These are phyloP conservation scores for Cystobasidium sp. DNA, from an alignment of 1,284 basidiomycete species.

Conservation along the genomic window DNA sequence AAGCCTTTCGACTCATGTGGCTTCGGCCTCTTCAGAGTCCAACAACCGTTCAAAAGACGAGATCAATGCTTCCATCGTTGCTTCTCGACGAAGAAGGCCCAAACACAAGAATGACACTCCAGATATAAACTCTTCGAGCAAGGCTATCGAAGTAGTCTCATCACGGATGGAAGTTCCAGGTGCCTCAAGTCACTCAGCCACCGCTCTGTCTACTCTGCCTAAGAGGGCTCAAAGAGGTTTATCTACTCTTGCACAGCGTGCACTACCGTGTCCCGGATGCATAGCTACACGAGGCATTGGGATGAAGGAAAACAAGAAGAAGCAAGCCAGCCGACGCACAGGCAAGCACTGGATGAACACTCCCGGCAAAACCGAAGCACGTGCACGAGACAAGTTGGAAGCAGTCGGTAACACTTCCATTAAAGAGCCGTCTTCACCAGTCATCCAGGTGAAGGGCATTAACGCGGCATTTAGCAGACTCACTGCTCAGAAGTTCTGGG, in stretches of 20 bases:
- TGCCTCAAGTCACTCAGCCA: background rate
- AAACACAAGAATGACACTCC: background rate
- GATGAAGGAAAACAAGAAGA: background rate
- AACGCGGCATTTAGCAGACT: background rate
- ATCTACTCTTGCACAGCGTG: background rate
- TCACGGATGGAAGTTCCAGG: background rate
- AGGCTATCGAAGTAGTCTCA: background rate
- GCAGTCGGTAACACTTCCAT: background rate
- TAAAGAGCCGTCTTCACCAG: background rate
- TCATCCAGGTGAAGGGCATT: background rate
- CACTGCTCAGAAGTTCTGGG: background rate
- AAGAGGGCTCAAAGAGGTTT: conserved; percentile 11
- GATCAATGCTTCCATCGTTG: background rate
- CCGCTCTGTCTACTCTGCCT: background rate
- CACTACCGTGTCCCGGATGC: background rate
- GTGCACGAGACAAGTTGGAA: background rate
- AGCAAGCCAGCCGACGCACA: background rate
- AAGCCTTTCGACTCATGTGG: background rate
- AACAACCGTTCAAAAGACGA: background rate
- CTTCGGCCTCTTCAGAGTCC: background rate
- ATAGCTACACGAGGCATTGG: background rate
- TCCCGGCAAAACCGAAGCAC: background rate
- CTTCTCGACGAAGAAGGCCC: background rate
- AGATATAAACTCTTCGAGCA: background rate
- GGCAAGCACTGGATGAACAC: background rate